Conservation (phyloP, 2,329 filamentous ascomycete species). For the Cytospora schulzeri region DNA sequence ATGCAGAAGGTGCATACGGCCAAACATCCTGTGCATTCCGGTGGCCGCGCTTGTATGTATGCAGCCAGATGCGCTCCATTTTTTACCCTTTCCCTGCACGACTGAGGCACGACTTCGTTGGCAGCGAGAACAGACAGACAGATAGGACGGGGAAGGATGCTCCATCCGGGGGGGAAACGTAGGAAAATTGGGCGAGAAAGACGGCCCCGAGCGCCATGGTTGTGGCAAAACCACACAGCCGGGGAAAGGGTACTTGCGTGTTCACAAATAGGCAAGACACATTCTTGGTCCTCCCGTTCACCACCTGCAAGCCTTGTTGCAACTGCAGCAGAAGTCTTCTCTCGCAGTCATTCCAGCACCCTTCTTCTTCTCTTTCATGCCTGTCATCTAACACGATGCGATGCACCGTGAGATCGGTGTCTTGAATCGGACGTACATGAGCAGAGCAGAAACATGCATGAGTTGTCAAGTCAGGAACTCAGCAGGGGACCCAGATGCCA, state of each 20-base stretch:
- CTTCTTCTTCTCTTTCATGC: slow-evolving; percentile 11
- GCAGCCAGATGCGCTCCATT: slow-evolving; percentile 21
- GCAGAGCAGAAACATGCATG: slow-evolving; percentile 26
- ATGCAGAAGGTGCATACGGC: slow-evolving; percentile 28
- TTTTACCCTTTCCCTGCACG: slow-evolving; percentile 14
- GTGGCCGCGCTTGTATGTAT: slow-evolving; percentile 25
- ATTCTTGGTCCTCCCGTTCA: slow-evolving; percentile 12
- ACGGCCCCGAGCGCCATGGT: slow-evolving; percentile 4
- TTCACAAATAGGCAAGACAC: slow-evolving; percentile 12
- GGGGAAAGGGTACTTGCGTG: slow-evolving; percentile 4
- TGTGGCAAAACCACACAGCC: slow-evolving; percentile 4
- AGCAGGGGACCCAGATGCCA: not conserved
- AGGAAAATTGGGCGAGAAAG: slow-evolving; percentile 1
- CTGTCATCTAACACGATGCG: slow-evolving; percentile 26
- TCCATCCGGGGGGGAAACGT: slow-evolving; percentile 6
- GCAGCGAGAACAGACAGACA: not conserved
- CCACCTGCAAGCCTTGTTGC: slow-evolving; percentile 15
- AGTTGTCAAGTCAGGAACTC: slow-evolving; percentile 17
- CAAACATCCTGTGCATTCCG: slow-evolving; percentile 27
- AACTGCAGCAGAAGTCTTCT: slow-evolving; percentile 11
- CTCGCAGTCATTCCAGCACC: slow-evolving; percentile 17
- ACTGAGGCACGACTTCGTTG: slow-evolving; percentile 10
- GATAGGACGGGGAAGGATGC: slow-evolving; percentile 10
- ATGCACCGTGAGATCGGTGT: slow-evolving; percentile 27
- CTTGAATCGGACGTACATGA: slow-evolving; percentile 28